Conservation (phyloP, 371 early-diverging fungal genomes). For the Capniomyces stellatus region DNA sequence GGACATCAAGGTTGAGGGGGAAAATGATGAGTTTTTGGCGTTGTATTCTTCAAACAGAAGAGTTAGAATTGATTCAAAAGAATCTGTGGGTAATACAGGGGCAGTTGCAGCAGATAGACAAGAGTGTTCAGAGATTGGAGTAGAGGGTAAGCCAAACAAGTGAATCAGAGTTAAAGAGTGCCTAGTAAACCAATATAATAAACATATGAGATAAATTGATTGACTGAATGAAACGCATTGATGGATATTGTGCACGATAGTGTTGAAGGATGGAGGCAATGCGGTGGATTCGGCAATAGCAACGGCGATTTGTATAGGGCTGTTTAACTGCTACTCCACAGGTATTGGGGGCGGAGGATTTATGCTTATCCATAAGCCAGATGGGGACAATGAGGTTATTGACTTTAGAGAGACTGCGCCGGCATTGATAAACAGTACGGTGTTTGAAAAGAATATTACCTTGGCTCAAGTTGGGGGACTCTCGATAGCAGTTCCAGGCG, state of each 20-base stretch:
- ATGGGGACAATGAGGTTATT: slow-evolving; percentile 30
- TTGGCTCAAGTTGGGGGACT: slow-evolving; percentile 57
- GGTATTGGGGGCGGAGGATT: slow-evolving; percentile 98
- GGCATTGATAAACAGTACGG: slow-evolving; percentile 38
- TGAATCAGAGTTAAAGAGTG: background rate
- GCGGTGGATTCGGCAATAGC: slow-evolving; percentile 96
- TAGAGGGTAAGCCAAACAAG: slow-evolving; percentile 30
- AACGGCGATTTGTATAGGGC: slow-evolving; percentile 81
- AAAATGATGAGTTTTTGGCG: too few relatives aligned
- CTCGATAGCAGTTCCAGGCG: slow-evolving; percentile 83
- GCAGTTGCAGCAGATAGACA: slow-evolving; percentile 77
- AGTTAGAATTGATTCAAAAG: background rate
- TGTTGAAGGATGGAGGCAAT: slow-evolving; percentile 80
- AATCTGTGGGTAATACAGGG: slow-evolving; percentile 26
- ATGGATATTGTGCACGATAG: slow-evolving; percentile 11
- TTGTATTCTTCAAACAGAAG: background rate
- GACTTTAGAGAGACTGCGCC: slow-evolving; percentile 91
- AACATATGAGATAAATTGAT: background rate
- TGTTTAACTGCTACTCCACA: slow-evolving; percentile 83
- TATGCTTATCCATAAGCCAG: slow-evolving; percentile 69
- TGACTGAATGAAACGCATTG: background rate
- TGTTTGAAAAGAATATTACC: slow-evolving; percentile 49
- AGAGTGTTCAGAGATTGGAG: slow-evolving; percentile 64
- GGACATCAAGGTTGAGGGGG: too few relatives aligned
- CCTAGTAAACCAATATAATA: background rate